A percentile compares a stretch with the other conserved stretches of the same genome.
These are phyloP conservation scores for Hypericum perforatum DNA, from an alignment of 345 rosid species.

Conservation along the genomic window DNA sequence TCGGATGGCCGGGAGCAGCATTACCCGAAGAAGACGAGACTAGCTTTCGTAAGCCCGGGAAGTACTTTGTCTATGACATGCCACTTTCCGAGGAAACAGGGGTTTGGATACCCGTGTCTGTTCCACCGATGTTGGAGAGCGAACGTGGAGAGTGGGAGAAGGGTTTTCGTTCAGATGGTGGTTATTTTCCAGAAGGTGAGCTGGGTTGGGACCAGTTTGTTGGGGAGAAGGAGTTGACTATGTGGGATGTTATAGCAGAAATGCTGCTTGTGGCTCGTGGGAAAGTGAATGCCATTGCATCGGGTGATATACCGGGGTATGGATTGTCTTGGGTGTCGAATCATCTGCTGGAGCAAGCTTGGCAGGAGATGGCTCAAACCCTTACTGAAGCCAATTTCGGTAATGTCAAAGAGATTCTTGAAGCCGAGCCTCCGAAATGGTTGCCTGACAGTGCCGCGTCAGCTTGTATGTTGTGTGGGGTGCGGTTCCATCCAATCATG, in stretches of 20 bases:
- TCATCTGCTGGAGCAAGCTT: slow-evolving; percentile 78
- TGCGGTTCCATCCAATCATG: slow-evolving; percentile 88
- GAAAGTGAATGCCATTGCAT: slow-evolving; percentile 61
- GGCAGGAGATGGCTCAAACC: slow-evolving; percentile 94
- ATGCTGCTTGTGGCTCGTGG: slow-evolving; percentile 82
- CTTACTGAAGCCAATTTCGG: slow-evolving; percentile 67
- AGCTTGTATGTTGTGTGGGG: slow-evolving; percentile 78
- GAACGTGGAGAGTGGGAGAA: slow-evolving; percentile 57
- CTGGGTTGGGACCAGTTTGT: slow-evolving; percentile 65
- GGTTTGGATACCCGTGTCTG: slow-evolving; percentile 91
- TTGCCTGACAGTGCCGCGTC: slow-evolving; percentile 81
- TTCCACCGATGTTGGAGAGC: slow-evolving; percentile 75
- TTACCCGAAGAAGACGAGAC: slow-evolving; percentile 13
- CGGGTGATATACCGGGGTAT: slow-evolving; percentile 43
- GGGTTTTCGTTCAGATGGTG: slow-evolving; percentile 58
- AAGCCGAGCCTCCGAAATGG: slow-evolving; percentile 87
- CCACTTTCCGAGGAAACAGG: slow-evolving; percentile 88
- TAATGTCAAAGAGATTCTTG: slow-evolving; percentile 57
- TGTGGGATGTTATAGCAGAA: slow-evolving; percentile 91
- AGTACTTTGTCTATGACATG: slow-evolving; percentile 69
- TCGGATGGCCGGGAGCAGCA: neutral
- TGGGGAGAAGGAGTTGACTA: slow-evolving; percentile 67
- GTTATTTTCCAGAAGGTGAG: slow-evolving; percentile 85
- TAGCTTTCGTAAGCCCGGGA: slow-evolving; percentile 33
- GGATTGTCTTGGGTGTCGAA: slow-evolving; percentile 54